These are phyloP conservation scores for Aspergillus floridensis DNA, from an alignment of 2,329 filamentous ascomycete genomes.

Conservation along the genomic window DNA sequence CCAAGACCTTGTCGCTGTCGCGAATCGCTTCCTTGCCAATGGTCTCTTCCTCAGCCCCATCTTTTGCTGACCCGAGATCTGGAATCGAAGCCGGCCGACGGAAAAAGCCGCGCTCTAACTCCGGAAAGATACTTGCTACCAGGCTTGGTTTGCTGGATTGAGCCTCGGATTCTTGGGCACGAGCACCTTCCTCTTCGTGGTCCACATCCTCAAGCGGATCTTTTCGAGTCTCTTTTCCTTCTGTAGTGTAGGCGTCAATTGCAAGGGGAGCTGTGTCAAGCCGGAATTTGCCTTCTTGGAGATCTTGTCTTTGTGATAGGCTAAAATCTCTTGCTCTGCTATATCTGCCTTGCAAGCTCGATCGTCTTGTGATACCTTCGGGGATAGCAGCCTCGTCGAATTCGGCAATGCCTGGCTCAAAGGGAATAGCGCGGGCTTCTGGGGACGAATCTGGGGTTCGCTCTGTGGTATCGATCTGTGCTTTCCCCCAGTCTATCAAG, in stretches of 20 bases:
- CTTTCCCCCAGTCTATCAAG: slow-evolving; percentile 38
- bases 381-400: slow-evolving; percentile 29
- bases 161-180: slow-evolving; percentile 14
- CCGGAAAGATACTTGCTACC: slow-evolving; percentile 36
- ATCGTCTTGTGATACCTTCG: slow-evolving; percentile 20
- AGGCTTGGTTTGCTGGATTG: slow-evolving; percentile 24
- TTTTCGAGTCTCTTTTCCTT: neutral
- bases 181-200: slow-evolving; percentile 6
- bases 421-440: slow-evolving; percentile 22
- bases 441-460: slow-evolving; percentile 22
- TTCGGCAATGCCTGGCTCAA: slow-evolving; percentile 27
- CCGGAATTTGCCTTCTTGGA: neutral
- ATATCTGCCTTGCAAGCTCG: slow-evolving; percentile 7
- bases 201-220: neutral
- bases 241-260: neutral
- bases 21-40: slow-evolving; percentile 35
- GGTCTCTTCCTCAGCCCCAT: slow-evolving; percentile 43
- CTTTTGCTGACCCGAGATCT: slow-evolving; percentile 30
- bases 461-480: slow-evolving; percentile 23
- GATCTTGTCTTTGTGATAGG: slow-evolving; percentile 16
- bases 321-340: slow-evolving; percentile 32
- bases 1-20: slow-evolving; percentile 47
- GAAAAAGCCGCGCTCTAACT: slow-evolving; percentile 34
- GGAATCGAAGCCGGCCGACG: slow-evolving; percentile 24
- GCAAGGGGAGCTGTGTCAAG: neutral